Base-by-base conservation (phyloP, 2,329 filamentous ascomycete genomes). In the Fusarium aywerte region DNA sequence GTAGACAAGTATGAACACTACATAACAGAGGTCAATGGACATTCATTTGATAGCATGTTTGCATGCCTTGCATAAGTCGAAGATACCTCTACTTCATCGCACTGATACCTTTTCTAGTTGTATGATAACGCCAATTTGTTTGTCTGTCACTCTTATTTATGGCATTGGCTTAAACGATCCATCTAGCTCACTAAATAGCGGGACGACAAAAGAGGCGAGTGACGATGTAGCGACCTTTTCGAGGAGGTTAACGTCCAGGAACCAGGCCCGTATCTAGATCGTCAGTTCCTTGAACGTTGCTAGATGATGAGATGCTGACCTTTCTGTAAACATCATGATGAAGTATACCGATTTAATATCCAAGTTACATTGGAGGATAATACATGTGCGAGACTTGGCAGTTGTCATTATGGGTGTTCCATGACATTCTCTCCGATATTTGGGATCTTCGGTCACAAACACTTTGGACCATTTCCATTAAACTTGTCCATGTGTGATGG, bases 141-240 rank as follows among this genome's bases (percentile, higher is more conserved):
- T 38, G 32, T 16, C 45, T 25, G 32, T n/a, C n/a, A 38, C 5
- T 25, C 23, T 48, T 38, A 18, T 49, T 27, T 10, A 18, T 38
- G 12, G 5, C 6, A 55, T 62, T 62, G 40, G 48, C 18, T 35
- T 27, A 11, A 23, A 44, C 44, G 33, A 45, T 18, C 44, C 39
- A 45, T 38, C 42, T 52, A 59, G 20, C 44, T 58, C 54, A 55
- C 25, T 64, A 59, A 62, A 40, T 39, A 59, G 45, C 54, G 49
- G 57, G 53, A 65, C 55, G 56, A 44, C 21, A 43, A 15, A 58
- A 49, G 44, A 55, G 45, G 32, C 36, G 47, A 29, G 20, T 47
- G 23, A 27, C 36, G 23, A 25, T 15, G 31, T 16, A 9, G 43
- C 21, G 16, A 36, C 23, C 21, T 43, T 35, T 13, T n/a, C 23